Evolutionary conservation across 768 basidiomycete species (phyloP).

Genomic region (Mycena galopus): DNA sequence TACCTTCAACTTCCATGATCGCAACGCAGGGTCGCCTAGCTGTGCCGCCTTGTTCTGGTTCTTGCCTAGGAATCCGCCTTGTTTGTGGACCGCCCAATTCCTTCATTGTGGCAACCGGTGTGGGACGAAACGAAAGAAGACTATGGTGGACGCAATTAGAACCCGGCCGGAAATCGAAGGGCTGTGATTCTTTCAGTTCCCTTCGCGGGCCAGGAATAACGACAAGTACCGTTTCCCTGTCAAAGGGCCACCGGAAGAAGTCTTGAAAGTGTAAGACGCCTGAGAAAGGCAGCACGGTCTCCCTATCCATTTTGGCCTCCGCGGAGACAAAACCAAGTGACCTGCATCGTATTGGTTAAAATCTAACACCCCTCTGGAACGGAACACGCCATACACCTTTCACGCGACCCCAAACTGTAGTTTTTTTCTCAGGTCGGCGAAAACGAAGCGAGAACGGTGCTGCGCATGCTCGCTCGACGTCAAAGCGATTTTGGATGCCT

Average conservation of each 20-base stretch:
- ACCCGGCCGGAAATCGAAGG: conserved; percentile 16
- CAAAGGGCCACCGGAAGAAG: conserved; percentile 17
- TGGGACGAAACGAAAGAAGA: conserved; percentile 15
- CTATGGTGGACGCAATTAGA: conserved; percentile 28
- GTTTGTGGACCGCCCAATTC: conserved; percentile 13
- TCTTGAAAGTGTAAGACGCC: not conserved
- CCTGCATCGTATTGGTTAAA: conserved; percentile 21
- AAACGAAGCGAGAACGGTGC: not conserved
- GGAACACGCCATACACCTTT: conserved; percentile 23
- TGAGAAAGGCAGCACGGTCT: conserved; percentile 7
- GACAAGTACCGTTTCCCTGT: conserved; percentile 19
- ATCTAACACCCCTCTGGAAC: conserved; percentile 20
- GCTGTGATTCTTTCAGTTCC: conserved; percentile 27
- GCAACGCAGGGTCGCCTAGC: not conserved
- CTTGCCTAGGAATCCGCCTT: conserved; percentile 2
- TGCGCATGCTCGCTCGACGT: conserved; percentile 15
- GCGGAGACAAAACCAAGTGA: not conserved
- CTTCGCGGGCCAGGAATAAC: conserved; percentile 14
- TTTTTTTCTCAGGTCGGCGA: conserved; percentile 29
- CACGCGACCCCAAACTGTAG: conserved; percentile 10
- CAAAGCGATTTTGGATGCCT: conserved; percentile 15
- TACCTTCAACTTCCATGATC: not conserved
- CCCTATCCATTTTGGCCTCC: conserved; percentile 9
- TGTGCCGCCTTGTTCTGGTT: not conserved
- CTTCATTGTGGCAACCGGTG: conserved; percentile 5